These are phyloP conservation scores for Pleurostoma richardsiae DNA, from an alignment of 2,329 filamentous ascomycete species.

Conservation along the genomic window DNA sequence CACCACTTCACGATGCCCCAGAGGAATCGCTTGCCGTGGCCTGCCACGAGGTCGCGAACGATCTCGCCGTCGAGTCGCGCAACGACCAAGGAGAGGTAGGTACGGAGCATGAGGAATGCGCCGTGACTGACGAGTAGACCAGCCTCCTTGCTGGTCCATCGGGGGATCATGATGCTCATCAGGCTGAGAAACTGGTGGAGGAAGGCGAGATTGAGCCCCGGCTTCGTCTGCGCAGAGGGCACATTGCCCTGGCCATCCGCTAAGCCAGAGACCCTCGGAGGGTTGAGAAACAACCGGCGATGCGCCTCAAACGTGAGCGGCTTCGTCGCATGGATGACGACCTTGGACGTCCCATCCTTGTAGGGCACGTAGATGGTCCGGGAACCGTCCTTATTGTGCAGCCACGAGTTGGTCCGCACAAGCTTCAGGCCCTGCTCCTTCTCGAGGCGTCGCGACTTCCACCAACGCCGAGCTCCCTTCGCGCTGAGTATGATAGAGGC, in stretches of 20 bases:
- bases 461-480: constrained; percentile 76
- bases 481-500: constrained; percentile 74
- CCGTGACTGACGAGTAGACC: constrained; percentile 85
- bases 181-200: constrained; percentile 94
- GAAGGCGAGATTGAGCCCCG: constrained; percentile 91
- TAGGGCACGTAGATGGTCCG: constrained; percentile 94
- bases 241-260: constrained; percentile 59
- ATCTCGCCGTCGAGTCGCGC: constrained; percentile 93
- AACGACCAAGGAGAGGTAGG: constrained; percentile 89
- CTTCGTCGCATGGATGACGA: constrained; percentile 87
- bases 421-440: constrained; percentile 77
- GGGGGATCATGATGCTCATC: constrained; percentile 94
- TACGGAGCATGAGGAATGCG: constrained; percentile 83
- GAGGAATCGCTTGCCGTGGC: constrained; percentile 82
- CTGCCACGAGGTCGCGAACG: constrained; percentile 91
- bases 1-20: constrained; percentile 94
- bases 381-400: constrained; percentile 91
- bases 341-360: constrained; percentile 80
- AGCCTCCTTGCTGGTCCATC: constrained; percentile 94
- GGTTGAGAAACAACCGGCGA: constrained; percentile 85
- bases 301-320: constrained; percentile 95
- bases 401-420: constrained; percentile 84
- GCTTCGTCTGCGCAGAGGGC: constrained; percentile 85
- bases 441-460: constrained; percentile 68
- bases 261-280: constrained; percentile 76